Base-by-base conservation (phyloP, 805 yeast species). In the Pichia pseudocactophila region DNA sequence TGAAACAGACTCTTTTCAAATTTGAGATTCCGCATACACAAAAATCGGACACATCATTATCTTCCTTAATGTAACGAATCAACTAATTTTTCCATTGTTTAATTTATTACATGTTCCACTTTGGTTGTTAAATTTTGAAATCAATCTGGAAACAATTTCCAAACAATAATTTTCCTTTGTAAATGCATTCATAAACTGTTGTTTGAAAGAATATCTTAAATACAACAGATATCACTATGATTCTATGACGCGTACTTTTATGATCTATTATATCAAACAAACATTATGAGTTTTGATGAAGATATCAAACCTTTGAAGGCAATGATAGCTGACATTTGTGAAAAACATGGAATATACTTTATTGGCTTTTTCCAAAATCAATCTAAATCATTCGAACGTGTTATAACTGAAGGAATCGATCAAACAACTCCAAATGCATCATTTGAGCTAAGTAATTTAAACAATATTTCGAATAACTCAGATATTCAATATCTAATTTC, bases 361-460 rank as follows among this genome's bases (percentile, higher is more conserved):
- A 38, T 41, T 19, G 51, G 51, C 3, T 38, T 36, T 28, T 48
- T 48, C 8, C 39, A 41, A 17, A 45, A 45, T 28, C n/a, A 41
- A 1, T 18, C 15, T 12, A 22, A 25, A 25, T 15, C 26, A 7
- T 44, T 36, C 37, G 47, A 44, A 35, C 35, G 38, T 6, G 19
- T 37, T 7, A 27, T 44, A 10, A 27, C 36, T 8, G 43, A 40
- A 27, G 41, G 44, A 7, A 32, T 34, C 18, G 41, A 40, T 11
- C 19, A 18, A 15, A 19, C 30, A 8, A 30, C 43, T 6, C 39
- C 43, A 11, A 40, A 40, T 30, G 44, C 28, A 18, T 36, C 43
- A 2, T 43, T 36, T 15, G 12, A 36, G 15, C 26, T 19, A 11
- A 28, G 20, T 6, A 40, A 41, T 36, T 31, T 39, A 7, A 32